Evolutionary conservation across 2,329 filamentous ascomycete species (phyloP).

Genomic region (Moelleriella libera): DNA sequence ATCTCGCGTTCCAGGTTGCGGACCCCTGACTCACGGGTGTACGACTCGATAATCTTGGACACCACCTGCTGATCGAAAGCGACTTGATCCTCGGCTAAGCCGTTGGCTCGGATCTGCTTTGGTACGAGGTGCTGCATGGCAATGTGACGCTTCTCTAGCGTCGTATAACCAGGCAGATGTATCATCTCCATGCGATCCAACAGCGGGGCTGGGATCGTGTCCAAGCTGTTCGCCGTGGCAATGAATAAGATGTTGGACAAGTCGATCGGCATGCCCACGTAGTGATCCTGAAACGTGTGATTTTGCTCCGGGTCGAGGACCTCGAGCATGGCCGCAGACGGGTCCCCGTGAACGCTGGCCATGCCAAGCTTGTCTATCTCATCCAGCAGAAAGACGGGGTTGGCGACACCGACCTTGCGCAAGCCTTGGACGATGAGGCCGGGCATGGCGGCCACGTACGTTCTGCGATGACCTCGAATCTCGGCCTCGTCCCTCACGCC

Average conservation of each 20-base stretch:
- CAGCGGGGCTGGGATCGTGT: conserved; percentile 87
- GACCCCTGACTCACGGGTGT: conserved; percentile 92
- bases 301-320: conserved; percentile 97
- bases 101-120: conserved; percentile 88
- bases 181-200: conserved; percentile 97
- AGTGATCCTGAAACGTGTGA: conserved; percentile 87
- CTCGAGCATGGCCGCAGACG: conserved; percentile 93
- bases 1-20: conserved; percentile 94
- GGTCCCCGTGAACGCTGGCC: conserved; percentile 87
- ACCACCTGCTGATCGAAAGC: conserved; percentile 69
- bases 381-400: conserved; percentile 89
- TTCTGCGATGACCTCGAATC: conserved; percentile 85
- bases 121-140: conserved; percentile 86
- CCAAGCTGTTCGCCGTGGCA: conserved; percentile 85
- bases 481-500: conserved; percentile 94
- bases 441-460: conserved; percentile 98
- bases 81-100: conserved; percentile 63
- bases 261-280: conserved; percentile 89
- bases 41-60: conserved; percentile 89
- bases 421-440: conserved; percentile 86
- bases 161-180: conserved; percentile 85
- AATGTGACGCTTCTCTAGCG: conserved; percentile 91
- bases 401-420: conserved; percentile 89
- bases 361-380: conserved; percentile 96
- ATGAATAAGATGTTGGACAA: conserved; percentile 96